These are phyloP conservation scores for Amborella trichopoda DNA, from an alignment of 164 flowering plant genomes.

Conservation along the genomic window DNA sequence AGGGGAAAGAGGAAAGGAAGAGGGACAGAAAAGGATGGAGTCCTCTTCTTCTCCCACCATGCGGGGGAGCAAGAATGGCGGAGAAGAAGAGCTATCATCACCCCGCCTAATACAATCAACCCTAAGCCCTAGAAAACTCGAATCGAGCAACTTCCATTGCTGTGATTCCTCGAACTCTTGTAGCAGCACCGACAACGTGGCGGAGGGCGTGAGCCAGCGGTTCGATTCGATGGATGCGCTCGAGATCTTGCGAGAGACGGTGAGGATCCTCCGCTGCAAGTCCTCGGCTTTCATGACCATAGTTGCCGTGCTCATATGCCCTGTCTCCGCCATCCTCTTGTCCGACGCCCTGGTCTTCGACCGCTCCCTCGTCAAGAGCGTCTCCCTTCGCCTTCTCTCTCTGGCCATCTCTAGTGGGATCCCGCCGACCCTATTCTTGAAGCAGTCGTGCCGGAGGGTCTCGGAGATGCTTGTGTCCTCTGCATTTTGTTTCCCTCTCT, in stretches of 20 bases:
- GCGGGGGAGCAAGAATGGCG: no score
- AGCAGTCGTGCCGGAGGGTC: slow-evolving; percentile 51
- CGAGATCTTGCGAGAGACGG: slow-evolving; percentile 82
- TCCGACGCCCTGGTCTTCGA: slow-evolving; percentile 69
- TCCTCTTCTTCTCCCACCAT: no score
- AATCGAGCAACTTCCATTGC: no score
- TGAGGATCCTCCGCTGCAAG: slow-evolving; percentile 68
- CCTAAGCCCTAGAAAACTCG: no score
- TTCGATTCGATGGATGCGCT: slow-evolving; percentile 53
- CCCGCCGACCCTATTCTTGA: slow-evolving; percentile 46
- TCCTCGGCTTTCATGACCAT: slow-evolving; percentile 41
- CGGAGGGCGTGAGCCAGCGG: no score
- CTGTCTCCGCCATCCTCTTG: slow-evolving; percentile 53
- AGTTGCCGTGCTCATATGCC: slow-evolving; percentile 62
- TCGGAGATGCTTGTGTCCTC: slow-evolving; percentile 56
- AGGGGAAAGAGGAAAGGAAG: no score
- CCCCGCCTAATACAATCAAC: no score
- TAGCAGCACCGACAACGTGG: no score
- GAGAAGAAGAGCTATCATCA: no score
- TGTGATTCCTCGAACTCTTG: no score
- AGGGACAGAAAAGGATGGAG: no score
- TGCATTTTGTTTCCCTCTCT: slow-evolving; percentile 64
- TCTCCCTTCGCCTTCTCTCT: slow-evolving; percentile 44
- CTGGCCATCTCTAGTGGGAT: slow-evolving; percentile 66
- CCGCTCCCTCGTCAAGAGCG: slow-evolving; percentile 42